These are phyloP conservation scores for Mycosphaerella arachidis DNA, from an alignment of 2,329 filamentous ascomycete genomes.

Conservation along the genomic window DNA sequence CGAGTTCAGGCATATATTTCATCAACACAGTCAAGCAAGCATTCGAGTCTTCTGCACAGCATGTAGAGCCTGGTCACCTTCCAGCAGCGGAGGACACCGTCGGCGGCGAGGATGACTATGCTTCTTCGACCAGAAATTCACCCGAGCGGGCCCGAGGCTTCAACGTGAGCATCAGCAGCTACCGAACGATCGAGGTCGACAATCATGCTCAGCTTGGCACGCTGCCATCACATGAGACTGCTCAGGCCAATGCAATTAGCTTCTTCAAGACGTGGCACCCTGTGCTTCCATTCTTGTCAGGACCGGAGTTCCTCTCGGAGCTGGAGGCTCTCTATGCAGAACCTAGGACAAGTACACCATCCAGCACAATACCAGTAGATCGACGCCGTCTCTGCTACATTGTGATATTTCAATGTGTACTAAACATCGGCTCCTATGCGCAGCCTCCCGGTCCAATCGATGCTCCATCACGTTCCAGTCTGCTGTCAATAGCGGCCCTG, in stretches of 20 bases:
- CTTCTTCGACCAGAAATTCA: constrained; percentile 16
- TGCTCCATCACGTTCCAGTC: constrained; percentile 32
- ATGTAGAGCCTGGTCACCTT: constrained; percentile 5
- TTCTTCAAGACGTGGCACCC: constrained; percentile 53
- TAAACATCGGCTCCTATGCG: constrained; percentile 41
- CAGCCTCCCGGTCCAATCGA: constrained; percentile 21
- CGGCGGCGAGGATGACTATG: constrained; percentile 21
- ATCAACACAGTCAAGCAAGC: constrained; percentile 51
- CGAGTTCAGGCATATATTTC: constrained; percentile 51
- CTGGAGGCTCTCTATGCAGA: constrained; percentile 43
- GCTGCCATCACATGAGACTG: constrained; percentile 30
- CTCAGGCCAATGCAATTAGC: constrained; percentile 43
- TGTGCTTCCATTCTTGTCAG: constrained; percentile 50
- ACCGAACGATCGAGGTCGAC: constrained; percentile 15
- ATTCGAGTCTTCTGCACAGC: constrained; percentile 37
- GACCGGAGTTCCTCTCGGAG: constrained; percentile 45
- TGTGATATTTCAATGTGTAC: constrained; percentile 48
- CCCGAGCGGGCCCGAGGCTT: constrained; percentile 16
- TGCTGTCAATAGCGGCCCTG: constrained; percentile 37
- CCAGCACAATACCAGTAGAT: constrained; percentile 16
- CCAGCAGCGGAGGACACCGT: constrained; percentile 21
- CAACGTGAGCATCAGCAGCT: constrained; percentile 15
- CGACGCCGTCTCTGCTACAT: constrained; percentile 29
- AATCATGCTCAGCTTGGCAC: constrained; percentile 20
- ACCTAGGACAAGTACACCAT: constrained; percentile 27